Conservation (phyloP, 495 filamentous ascomycete species). For the Stereocaulon alpinum region DNA sequence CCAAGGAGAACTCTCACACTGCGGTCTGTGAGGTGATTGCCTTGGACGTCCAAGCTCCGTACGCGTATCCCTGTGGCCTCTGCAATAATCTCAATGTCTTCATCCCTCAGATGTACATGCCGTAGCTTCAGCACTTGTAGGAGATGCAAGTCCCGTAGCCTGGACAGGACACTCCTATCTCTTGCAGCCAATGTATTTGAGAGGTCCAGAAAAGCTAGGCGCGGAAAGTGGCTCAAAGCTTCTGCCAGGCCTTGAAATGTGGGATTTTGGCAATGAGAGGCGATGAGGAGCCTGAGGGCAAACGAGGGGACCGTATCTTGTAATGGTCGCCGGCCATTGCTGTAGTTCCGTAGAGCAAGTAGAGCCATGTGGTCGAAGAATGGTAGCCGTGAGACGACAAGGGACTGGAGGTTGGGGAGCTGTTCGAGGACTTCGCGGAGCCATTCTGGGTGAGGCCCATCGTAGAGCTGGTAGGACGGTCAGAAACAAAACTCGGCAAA, state of each 20-base stretch:
- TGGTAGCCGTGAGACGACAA: slow-evolving; percentile 50
- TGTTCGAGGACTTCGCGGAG: slow-evolving; percentile 50
- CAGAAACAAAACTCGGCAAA: not conserved
- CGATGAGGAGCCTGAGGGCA: slow-evolving; percentile 44
- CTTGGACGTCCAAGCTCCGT: slow-evolving; percentile 48
- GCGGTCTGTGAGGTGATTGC: slow-evolving; percentile 49
- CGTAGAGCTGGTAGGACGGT: slow-evolving; percentile 36
- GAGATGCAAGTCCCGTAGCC: slow-evolving; percentile 33
- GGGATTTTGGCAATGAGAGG: slow-evolving; percentile 47
- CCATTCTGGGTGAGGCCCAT: slow-evolving; percentile 51
- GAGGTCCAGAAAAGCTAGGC: slow-evolving; percentile 50
- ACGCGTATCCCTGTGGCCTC: slow-evolving; percentile 42
- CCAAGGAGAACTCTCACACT: slow-evolving; percentile 42
- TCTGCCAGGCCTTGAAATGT: slow-evolving; percentile 44
- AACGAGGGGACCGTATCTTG: slow-evolving; percentile 20
- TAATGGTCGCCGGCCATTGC: slow-evolving; percentile 11
- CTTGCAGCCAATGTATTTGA: slow-evolving; percentile 48
- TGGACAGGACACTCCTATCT: slow-evolving; percentile 40
- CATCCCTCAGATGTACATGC: slow-evolving; percentile 45
- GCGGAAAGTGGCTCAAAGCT: slow-evolving; percentile 42
- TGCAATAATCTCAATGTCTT: slow-evolving; percentile 43
- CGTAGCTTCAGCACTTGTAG: slow-evolving; percentile 52
- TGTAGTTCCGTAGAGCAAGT: slow-evolving; percentile 33
- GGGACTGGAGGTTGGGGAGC: slow-evolving; percentile 49
- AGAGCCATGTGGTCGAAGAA: slow-evolving; percentile 58